Base-by-base conservation (phyloP, 2,329 filamentous ascomycete genomes). In the Aspergillus sp. region DNA sequence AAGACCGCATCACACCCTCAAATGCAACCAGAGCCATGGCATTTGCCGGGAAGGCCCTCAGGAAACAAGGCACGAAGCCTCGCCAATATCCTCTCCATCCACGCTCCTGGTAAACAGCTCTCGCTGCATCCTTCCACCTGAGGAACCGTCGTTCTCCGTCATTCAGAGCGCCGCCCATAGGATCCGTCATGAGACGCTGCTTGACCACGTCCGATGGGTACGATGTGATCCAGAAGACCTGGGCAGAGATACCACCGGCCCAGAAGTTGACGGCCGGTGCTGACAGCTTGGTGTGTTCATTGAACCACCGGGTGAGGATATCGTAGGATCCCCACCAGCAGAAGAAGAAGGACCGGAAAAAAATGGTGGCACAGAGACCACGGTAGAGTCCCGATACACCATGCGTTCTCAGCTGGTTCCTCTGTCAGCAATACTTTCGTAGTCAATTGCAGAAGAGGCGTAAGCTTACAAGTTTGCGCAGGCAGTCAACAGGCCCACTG, bases 271-370 rank as follows among this genome's bases (percentile, higher is more conserved):
- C 78, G 1, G 84, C 84, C 0, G 93, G 89, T 0, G 82, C 81
- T 46, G 86, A 86, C 46, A 96, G 72, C 10, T 59, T 69, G 2
- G 90, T 95, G 59, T 82, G 74, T 15, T 80, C 69, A 47, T 80
- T 74, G 63, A 97, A 74, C 50, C 77, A 71, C 19, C 81, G 77
- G 4, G 88, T 87, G 57, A 97, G 79, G 25, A 95, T 59, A 61
- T 96, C 91, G 73, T 98, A 98, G 51, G 83, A 86, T n/a, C 84
- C 84, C 93, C 93, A 98, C 90, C 90, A 97, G 74, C 85, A 93
- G 78, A 95, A 96, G 77, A 98, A 98, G 73, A 91, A 95, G 12
- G 83, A 82, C 15, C 93, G 81, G 74, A 97, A 97, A 43, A 97
- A 69, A 43, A 97, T 74, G 0, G 93, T 97, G 1, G 93, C 88